Base-by-base conservation (phyloP, 129 eudicot genomes). In the Tagetes erecta region DNA sequence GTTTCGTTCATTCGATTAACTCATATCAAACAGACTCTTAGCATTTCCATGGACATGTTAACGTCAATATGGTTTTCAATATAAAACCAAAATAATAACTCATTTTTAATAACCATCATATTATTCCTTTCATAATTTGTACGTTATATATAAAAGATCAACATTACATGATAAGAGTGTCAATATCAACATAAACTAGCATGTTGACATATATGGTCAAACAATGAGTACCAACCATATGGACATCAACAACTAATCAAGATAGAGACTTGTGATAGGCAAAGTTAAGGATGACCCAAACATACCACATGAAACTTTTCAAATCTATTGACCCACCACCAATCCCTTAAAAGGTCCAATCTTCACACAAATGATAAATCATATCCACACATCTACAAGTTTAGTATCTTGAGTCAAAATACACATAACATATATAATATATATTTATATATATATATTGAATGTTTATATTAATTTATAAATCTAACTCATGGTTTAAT, bases 291-390 rank as follows among this genome's bases (percentile, higher is more conserved):
- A 80, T 74, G 75, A 73, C 83, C 80, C 75, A 80, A 73, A 73
- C 78, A 79, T 31, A 66, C 72, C 82, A 83, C 73, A 80, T 80
- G 87, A 83, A 84, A 80, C 41, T 70, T 71, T 74, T 71, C 76
- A 74, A 78, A 49, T 67, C 66, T 57, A 74, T 62, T 80, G 79
- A 76, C 82, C 83, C 82, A 70, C 65, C 65, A 59, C 82, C 79
- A 75, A 67, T 37, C 69, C 65, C 68, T 76, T 59, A 57, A 56
- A 56, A 77, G 73, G 60, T 68, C 49, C 68, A 58, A 78, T 74
- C 47, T 51, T 67, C 72, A 14, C 83, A 6, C 36, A 51, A 51
- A 80, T 33, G 52, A 68, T 31, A 51, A 51, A 80, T 33, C 60
- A 68, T 38, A 70, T 71, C 55, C 74, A 73, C 20, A 57, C 58